Base-by-base conservation (phyloP, 352 stramenopile species). In the Phytophthora megakarya region DNA sequence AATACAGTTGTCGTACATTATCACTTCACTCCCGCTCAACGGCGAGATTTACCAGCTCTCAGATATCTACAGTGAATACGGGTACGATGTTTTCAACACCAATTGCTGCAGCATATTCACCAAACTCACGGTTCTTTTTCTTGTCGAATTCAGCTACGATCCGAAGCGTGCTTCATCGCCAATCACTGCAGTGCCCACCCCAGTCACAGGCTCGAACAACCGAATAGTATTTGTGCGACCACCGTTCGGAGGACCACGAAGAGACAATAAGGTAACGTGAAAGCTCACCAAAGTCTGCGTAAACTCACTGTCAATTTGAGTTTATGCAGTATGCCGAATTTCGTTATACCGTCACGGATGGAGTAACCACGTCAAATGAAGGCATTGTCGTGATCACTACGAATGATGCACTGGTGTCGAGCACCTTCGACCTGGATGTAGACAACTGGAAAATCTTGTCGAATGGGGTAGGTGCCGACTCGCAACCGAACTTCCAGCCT, bases 11-110 rank as follows among this genome's bases (percentile, higher is more conserved):
- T 75, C 67, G 9, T 73, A 81, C 45, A 94, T 75, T 16, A 95
- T 97, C 70, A 94, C 86, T 15, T 90, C 84, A 45, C 73, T 97
- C 12, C 90, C 92, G 3, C 69, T 80, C 26, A 83, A 89, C 21
- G 92, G 92, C 15, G 68, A 80, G 58, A 69, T 98, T 28, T 96
- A 93, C 63, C 92, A 98, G 70, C 83, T 97, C 45, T 95, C 88
- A 7, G 74, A 97, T 16, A 76, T 98, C 19, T 97, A 81, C 65
- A 92, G 85, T 52, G 70, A 87, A 55, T 96, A 97, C 59, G 92
- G 89, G 62, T 96, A 86, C 49, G 16, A 10, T 55, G 26, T 6
- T 51, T 30, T 19, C n/a, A 19, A 49, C 22, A 16, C n/a, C 16
- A n/a, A 15, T 16, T n/a, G 32, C 15, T 19, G 23, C 43, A 22